A percentile compares a stretch with the other conserved stretches of the same genome.
These are phyloP conservation scores for Colletotrichum higginsianum DNA, from an alignment of 2,329 filamentous ascomycete species.

Conservation along the genomic window DNA sequence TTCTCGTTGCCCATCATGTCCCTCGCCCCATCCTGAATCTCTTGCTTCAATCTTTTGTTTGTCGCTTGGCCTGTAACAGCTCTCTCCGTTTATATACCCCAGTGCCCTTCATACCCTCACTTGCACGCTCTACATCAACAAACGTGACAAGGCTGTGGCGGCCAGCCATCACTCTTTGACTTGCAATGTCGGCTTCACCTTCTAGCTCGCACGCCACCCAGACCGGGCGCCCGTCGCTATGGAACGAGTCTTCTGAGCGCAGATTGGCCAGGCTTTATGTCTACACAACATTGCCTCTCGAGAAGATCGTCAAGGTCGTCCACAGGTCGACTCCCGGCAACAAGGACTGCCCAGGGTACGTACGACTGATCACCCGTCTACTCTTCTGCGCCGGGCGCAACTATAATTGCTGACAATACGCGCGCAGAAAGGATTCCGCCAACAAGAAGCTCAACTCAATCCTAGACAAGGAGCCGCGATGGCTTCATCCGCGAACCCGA, in stretches of 20 bases:
- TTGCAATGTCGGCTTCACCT: constrained; percentile 45
- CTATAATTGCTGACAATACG: constrained; percentile 41
- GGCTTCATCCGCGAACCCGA: constrained; percentile 66
- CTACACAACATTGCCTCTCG: constrained; percentile 67
- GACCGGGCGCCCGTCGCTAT: constrained; percentile 69
- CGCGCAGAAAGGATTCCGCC: constrained; percentile 67
- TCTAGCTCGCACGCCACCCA: constrained; percentile 49
- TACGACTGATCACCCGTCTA: background rate
- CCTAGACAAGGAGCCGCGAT: constrained; percentile 72
- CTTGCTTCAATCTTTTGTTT: constrained; percentile 9
- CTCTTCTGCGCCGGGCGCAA: constrained; percentile 22
- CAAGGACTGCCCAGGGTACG: constrained; percentile 39
- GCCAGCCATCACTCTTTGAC: constrained; percentile 12
- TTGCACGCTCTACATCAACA: constrained; percentile 27
- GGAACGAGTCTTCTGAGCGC: constrained; percentile 67
- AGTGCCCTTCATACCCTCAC: constrained; percentile 6
- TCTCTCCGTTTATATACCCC: background rate
- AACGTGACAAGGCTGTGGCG: constrained; percentile 38
- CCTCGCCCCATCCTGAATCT: background rate
- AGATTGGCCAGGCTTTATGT: constrained; percentile 70
- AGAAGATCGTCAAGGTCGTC: constrained; percentile 65
- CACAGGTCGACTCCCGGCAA: constrained; percentile 53
- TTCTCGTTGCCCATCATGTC: constrained; percentile 20
- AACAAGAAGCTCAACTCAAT: constrained; percentile 71
- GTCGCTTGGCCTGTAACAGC: background rate